These are phyloP conservation scores for Effrenium voratum DNA, from an alignment of 73 alveolate genomes.

Conservation along the genomic window DNA sequence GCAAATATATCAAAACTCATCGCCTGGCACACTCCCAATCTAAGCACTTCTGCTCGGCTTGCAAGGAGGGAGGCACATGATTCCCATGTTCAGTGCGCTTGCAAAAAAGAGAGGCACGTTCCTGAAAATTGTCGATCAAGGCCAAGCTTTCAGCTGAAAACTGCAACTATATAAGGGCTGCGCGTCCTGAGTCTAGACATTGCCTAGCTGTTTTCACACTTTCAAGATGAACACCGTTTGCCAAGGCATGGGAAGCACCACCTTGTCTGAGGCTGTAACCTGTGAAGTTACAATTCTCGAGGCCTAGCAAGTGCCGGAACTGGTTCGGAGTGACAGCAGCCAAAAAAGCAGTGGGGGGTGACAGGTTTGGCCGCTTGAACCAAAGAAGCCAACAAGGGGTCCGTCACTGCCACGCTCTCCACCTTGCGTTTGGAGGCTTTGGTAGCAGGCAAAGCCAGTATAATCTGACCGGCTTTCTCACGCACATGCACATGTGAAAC, in stretches of 20 bases:
- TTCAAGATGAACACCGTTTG: not conserved
- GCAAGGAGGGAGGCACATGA: not conserved
- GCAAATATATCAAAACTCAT: not conserved
- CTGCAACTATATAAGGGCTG: not conserved
- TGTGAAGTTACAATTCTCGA: not conserved
- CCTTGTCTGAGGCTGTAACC: not conserved
- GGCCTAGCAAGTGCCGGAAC: not conserved
- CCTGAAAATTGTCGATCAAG: not conserved
- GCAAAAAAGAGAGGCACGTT: not conserved
- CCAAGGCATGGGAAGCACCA: slow-evolving; percentile 1
- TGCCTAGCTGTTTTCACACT: not conserved
- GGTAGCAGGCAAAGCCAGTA: not conserved
- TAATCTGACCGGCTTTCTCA: not conserved
- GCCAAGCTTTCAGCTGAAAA: not conserved
- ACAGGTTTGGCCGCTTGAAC: too few species aligned
- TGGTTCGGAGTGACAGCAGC: not conserved
- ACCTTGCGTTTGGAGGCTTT: not conserved
- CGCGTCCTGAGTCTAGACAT: not conserved
- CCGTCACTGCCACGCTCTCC: not conserved
- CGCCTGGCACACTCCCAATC: not conserved
- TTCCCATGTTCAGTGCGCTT: not conserved
- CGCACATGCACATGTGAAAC: not conserved
- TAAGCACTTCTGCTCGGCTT: not conserved
- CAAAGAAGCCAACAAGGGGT: not conserved
- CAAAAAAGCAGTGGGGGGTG: not conserved